Evolutionary conservation across 257 asterid species (phyloP).

Genomic region (Schizonepeta tenuifolia): DNA sequence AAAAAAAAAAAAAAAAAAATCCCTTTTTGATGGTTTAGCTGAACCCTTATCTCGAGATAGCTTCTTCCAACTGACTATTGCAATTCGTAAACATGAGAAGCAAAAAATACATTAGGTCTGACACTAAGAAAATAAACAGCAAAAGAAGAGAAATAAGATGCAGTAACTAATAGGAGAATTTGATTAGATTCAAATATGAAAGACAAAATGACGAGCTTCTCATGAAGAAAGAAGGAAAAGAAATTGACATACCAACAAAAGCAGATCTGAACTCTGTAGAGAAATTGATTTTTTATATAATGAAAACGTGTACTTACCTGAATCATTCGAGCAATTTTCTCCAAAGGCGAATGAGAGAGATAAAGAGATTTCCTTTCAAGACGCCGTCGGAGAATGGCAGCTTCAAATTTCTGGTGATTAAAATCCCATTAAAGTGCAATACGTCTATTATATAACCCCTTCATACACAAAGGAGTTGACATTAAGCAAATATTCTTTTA

Average conservation of each 20-base stretch:
- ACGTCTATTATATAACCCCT: conserved; percentile 27
- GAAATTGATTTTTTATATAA: neutral
- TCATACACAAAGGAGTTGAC: conserved; percentile 33
- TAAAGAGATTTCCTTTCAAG: conserved; percentile 12
- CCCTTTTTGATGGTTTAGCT: neutral
- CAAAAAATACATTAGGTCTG: neutral
- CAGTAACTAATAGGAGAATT: neutral
- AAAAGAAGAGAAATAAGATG: conserved; percentile 2
- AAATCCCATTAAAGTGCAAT: conserved; percentile 33
- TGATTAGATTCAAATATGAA: neutral
- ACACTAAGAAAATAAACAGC: neutral
- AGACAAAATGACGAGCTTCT: neutral
- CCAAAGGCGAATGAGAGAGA: conserved; percentile 28
- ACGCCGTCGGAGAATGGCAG: conserved; percentile 34
- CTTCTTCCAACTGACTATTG: neutral
- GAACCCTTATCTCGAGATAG: neutral
- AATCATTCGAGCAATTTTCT: conserved; percentile 34
- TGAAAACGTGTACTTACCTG: conserved; percentile 33
- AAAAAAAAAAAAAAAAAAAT: neutral
- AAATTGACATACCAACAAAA: neutral
- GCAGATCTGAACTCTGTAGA: conserved; percentile 18
- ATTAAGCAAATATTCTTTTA: conserved; percentile 20
- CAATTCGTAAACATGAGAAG: conserved; percentile 6
- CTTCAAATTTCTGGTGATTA: conserved; percentile 17
- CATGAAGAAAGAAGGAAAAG: neutral